These are phyloP conservation scores for Calonectria henricotiae DNA, from an alignment of 2,329 filamentous ascomycete genomes.

Conservation along the genomic window DNA sequence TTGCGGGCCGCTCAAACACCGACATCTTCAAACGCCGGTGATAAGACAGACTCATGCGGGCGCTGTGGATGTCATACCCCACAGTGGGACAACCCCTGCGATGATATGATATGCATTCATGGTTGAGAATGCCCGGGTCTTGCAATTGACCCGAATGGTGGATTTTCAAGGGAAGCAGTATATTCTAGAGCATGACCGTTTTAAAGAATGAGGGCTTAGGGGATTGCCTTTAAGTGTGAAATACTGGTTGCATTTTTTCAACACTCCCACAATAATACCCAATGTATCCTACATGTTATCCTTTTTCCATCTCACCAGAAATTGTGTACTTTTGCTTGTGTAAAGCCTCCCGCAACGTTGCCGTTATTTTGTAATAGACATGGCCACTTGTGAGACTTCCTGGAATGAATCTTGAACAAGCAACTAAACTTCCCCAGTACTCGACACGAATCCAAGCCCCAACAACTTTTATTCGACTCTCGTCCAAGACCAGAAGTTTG, in stretches of 20 bases:
- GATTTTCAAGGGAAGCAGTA: not conserved
- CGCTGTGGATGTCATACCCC: not conserved
- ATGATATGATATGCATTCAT: constrained; percentile 12
- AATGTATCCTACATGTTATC: no score
- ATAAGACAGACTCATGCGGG: not conserved
- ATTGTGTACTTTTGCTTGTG: not conserved
- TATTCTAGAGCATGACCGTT: not conserved
- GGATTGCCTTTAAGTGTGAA: no score
- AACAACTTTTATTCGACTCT: constrained; percentile 1
- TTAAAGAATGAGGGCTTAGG: not conserved
- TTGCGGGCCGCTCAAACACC: constrained; percentile 10
- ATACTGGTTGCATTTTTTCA: not conserved
- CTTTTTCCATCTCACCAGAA: not conserved
- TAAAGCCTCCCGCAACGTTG: not conserved
- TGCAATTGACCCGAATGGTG: not conserved
- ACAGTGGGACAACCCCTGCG: constrained; percentile 4
- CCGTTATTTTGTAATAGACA: not conserved
- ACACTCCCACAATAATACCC: no score
- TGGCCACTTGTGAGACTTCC: constrained; percentile 4
- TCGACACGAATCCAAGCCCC: not conserved
- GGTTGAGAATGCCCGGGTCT: not conserved
- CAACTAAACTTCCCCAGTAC: not conserved
- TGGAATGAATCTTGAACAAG: not conserved
- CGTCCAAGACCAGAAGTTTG: constrained; percentile 14
- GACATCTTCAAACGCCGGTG: constrained; percentile 10